phyloP scores from a whole-genome alignment of 73 alveolate genomes.

The Effrenium voratum region DNA sequence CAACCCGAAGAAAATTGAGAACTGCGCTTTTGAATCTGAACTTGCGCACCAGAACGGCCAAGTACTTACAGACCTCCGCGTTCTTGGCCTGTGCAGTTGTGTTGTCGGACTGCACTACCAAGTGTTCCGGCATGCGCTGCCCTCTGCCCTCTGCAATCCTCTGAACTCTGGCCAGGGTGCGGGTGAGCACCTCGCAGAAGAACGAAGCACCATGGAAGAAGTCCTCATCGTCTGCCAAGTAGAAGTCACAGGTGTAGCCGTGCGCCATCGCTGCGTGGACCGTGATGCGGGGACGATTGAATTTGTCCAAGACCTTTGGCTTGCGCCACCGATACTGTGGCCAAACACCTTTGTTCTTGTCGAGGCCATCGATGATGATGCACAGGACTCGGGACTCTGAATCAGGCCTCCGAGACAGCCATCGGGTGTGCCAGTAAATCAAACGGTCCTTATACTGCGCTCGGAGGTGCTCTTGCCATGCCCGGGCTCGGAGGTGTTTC shows the following conservation, averaged over 20 bases:
- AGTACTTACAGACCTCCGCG: not conserved
- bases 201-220: slow-evolving; percentile 1
- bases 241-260: not conserved
- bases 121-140: not conserved
- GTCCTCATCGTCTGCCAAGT: not conserved
- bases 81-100: slow-evolving; percentile 10
- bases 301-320: not conserved
- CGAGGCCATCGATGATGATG: not conserved
- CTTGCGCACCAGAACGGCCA: not conserved
- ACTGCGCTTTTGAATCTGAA: not conserved
- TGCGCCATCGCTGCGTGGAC: not conserved
- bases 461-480: not conserved
- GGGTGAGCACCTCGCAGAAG: not conserved
- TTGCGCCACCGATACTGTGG: not conserved
- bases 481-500: not conserved
- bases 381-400: not conserved
- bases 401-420: not conserved
- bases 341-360: not conserved
- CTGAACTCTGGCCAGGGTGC: not conserved
- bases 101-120: not conserved
- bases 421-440: not conserved
- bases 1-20: not conserved
- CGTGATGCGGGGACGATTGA: not conserved
- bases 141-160: not conserved
- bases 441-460: not conserved